phyloP scores from a whole-genome alignment of 2,329 filamentous ascomycete genomes.

The Xylariaceae sp. region DNA sequence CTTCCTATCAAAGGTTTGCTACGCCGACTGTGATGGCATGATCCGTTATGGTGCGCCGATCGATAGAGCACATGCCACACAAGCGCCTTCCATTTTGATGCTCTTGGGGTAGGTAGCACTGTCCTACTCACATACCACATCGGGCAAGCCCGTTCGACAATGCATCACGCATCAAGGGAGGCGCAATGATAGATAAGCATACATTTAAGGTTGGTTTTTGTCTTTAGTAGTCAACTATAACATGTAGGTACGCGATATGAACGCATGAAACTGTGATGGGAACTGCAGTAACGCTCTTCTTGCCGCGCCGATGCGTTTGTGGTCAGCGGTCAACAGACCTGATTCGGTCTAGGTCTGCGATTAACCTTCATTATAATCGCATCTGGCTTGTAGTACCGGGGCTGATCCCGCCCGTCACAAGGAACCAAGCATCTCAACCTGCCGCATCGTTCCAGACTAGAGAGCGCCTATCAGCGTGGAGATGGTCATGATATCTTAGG shows the following conservation, averaged over 20 bases:
- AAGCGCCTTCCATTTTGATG: constrained; percentile 1
- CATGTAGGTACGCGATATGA: background rate
- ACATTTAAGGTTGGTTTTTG: constrained; percentile 3
- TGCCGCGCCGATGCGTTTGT: no score
- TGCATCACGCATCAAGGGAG: constrained; percentile 9
- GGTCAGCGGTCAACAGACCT: no score
- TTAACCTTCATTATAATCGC: no score
- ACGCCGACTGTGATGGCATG: no score
- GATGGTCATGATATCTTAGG: constrained; percentile 2
- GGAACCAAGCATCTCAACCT: constrained; percentile 11
- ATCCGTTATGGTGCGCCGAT: no score
- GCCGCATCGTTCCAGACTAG: constrained; percentile 1
- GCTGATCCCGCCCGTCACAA: background rate
- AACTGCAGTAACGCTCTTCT: no score
- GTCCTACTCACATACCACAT: constrained; percentile 11
- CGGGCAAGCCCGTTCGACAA: constrained; percentile 13
- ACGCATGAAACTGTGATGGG: no score
- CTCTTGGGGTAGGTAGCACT: constrained; percentile 10
- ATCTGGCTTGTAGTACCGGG: background rate
- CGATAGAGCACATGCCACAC: background rate
- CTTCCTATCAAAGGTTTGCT: background rate
- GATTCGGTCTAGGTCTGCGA: no score
- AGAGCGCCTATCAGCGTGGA: background rate
- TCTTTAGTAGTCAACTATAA: background rate
- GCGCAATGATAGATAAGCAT: constrained; percentile 7